A percentile compares a stretch with the other conserved stretches of the same genome.
phyloP scores from a whole-genome alignment of 75 land plant genomes.

The Isoetes taiwanensis region DNA sequence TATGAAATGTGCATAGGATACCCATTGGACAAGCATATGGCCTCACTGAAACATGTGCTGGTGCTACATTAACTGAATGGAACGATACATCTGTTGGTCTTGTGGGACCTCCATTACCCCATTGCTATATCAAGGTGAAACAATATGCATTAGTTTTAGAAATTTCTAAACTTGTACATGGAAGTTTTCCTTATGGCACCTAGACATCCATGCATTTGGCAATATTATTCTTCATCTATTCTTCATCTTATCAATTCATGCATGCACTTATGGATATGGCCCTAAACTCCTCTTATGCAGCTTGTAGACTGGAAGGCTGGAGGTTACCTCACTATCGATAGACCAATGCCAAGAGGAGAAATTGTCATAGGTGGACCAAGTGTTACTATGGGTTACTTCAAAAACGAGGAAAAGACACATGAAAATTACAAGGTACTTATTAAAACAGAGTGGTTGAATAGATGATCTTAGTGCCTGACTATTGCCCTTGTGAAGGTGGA shows the following conservation, averaged over 20 bases:
- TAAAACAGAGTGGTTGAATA: too few species aligned
- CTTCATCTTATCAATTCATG: too few species aligned
- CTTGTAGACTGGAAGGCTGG: constrained; percentile 78
- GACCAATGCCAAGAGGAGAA: constrained; percentile 89
- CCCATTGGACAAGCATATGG: constrained; percentile 88
- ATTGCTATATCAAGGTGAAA: constrained; percentile 65
- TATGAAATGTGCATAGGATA: constrained; percentile 45
- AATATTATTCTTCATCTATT: too few species aligned
- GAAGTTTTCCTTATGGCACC: too few species aligned
- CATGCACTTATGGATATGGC: too few species aligned
- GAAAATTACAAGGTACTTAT: constrained; percentile 67
- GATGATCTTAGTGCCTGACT: too few species aligned
- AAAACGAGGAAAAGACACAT: constrained; percentile 66
- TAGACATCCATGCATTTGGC: too few species aligned
- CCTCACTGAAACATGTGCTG: constrained; percentile 94
- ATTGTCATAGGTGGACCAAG: constrained; percentile 70
- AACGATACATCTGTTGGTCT: constrained; percentile 76
- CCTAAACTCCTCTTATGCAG: constrained; percentile 20
- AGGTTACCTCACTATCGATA: constrained; percentile 48
- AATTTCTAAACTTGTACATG: background rate
- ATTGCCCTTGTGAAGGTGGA: constrained; percentile 38
- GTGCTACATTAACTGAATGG: constrained; percentile 62
- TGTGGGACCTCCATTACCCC: constrained; percentile 91
- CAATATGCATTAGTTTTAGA: background rate
- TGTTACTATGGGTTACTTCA: constrained; percentile 77